A percentile compares a stretch with the other conserved stretches of the same genome.
phyloP scores from a whole-genome alignment of 2,329 filamentous ascomycete genomes.

The Zalaria obscura region DNA sequence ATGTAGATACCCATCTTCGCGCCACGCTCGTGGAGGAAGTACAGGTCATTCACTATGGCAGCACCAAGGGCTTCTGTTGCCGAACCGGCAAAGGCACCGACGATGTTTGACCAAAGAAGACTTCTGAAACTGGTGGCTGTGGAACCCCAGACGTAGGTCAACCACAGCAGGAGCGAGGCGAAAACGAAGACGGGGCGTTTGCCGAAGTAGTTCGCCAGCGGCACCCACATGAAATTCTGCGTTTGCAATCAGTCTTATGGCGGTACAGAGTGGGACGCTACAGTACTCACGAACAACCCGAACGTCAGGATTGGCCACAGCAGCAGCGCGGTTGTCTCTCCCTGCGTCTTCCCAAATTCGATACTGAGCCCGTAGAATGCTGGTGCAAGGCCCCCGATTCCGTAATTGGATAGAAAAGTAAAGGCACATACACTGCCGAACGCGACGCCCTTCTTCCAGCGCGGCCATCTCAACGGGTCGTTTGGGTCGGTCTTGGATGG shows the following conservation, averaged over 20 bases:
- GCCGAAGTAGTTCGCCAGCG: constrained; percentile 32
- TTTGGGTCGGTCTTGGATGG: constrained; percentile 31
- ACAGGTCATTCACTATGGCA: constrained; percentile 21
- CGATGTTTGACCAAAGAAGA: constrained; percentile 30
- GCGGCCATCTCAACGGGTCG: constrained; percentile 34
- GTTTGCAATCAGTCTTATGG: background rate
- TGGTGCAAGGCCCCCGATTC: constrained; percentile 29
- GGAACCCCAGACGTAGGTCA: constrained; percentile 34
- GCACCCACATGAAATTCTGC: constrained; percentile 37
- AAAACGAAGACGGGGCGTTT: constrained; percentile 34
- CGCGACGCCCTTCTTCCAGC: constrained; percentile 36
- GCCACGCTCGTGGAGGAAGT: constrained; percentile 20
- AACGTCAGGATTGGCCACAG: constrained; percentile 31
- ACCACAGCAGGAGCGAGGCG: constrained; percentile 28
- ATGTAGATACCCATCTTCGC: constrained; percentile 25
- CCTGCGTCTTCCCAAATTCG: constrained; percentile 32
- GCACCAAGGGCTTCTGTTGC: constrained; percentile 31
- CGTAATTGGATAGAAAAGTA: constrained; percentile 32
- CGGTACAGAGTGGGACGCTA: background rate
- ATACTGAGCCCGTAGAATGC: constrained; percentile 28
- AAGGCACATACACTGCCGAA: constrained; percentile 29
- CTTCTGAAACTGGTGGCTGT: constrained; percentile 25
- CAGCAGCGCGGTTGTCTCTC: constrained; percentile 26
- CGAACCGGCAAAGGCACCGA: constrained; percentile 30
- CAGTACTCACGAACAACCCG: constrained; percentile 23